Evolutionary conservation across 1,284 basidiomycete genomes (phyloP).

Genomic region (Rhodotorula sp.): DNA sequence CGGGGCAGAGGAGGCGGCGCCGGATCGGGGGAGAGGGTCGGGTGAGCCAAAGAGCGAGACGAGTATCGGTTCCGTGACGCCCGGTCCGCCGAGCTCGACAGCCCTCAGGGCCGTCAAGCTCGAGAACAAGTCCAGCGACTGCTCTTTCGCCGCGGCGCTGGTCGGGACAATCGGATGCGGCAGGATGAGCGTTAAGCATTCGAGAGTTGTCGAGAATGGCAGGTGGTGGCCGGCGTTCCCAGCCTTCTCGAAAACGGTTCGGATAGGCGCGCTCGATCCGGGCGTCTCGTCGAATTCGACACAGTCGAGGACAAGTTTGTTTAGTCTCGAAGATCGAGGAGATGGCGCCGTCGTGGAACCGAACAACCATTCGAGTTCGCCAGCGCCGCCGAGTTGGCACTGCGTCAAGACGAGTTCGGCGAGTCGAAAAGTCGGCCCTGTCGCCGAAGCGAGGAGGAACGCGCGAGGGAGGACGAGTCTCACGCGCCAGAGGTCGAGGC

Average conservation of each 20-base stretch:
- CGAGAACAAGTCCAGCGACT: not conserved
- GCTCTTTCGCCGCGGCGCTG: not conserved
- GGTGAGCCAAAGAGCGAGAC: conserved; percentile 1
- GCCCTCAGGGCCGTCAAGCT: not conserved
- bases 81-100: conserved; percentile 10
- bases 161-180: not conserved
- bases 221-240: not conserved
- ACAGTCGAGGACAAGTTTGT: not conserved
- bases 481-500: conserved; percentile 25
- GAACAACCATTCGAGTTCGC: conserved; percentile 19
- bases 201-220: not conserved
- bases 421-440: not conserved
- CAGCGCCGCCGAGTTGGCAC: not conserved
- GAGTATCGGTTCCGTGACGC: conserved; percentile 6
- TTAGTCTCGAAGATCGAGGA: not conserved
- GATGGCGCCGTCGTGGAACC: not conserved
- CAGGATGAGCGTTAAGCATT: not conserved
- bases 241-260: not conserved
- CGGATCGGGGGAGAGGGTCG: not conserved
- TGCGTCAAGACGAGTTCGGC: conserved; percentile 6
- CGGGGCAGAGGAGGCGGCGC: not conserved
- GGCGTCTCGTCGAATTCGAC: conserved; percentile 7
- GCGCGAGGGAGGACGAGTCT: conserved; percentile 5
- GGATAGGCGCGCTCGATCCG: not conserved
- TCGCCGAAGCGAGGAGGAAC: not conserved